Evolutionary conservation across 2,329 filamentous ascomycete species (phyloP), one percentile per base, ranked within the genome.

Genomic region (Hansfordia pulvinata): DNA sequence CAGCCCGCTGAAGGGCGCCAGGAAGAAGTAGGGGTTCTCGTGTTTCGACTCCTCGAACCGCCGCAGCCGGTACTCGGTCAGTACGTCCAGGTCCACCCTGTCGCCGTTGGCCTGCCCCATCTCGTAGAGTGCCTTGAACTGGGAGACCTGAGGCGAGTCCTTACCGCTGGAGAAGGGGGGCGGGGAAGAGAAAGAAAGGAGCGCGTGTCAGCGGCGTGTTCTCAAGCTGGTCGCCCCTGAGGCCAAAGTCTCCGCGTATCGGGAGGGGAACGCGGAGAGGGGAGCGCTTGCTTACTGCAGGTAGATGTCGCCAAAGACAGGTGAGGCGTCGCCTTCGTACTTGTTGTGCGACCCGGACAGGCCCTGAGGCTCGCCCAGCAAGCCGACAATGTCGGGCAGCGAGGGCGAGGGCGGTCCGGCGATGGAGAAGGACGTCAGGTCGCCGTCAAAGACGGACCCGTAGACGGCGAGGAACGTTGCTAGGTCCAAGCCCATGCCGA

Each of bases 391-490:
- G 19, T 26, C 20, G 12, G 26, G 25, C 23, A 34, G 14, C 9
- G 19, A 21, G 8, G 28, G 15, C 6, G 20, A 19, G 6, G 29
- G 20, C 15, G 18, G 19, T 9, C 50, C 52, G 10, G 53, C 56
- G 22, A 61, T 60, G 2, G 56, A 60, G 35, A 58, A 58, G 7
- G 55, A 48, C 5, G 56, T 56, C 25, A 52, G 53, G 27, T 60
- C 52, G 3, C 58, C 58, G 19, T 48, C 52, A 43, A 49, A 56
- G 17, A 61, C 47, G 10, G 54, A 55, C 17, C 55, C 57, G 46
- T 58, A 56, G 4, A 56, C 37, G 20, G 50, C 48, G 6, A 60
- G 48, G 17, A 58, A 38, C 4, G 46, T 45, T 8, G 40, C 47
- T 6, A 60, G 36, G 29, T 58, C 56, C 12, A 50, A 25, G 10